Percentiles rank a stretch among this genome's conserved stretches.
Evolutionary conservation across 2,329 filamentous ascomycete species (phyloP).

Genomic region (Davidsoniella neocaledoniae): DNA sequence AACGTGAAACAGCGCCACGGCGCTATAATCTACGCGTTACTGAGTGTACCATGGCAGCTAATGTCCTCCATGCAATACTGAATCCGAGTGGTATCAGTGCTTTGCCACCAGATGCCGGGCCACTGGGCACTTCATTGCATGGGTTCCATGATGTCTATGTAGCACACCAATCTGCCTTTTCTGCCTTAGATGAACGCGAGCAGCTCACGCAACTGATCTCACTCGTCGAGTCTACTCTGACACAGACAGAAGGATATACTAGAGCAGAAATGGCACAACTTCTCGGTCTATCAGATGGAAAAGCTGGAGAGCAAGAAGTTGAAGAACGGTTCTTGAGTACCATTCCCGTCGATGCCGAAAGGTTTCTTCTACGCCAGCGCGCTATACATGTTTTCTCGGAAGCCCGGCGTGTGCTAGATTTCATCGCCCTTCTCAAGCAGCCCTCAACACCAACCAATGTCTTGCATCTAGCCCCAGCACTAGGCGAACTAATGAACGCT

Average conservation of each 20-base stretch:
- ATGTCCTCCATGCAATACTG: slow-evolving; percentile 39
- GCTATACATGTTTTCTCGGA: slow-evolving; percentile 85
- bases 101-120: slow-evolving; percentile 63
- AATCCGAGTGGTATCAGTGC: slow-evolving; percentile 38
- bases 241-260: slow-evolving; percentile 70
- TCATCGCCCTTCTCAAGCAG: slow-evolving; percentile 56
- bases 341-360: slow-evolving; percentile 76
- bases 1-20: slow-evolving; percentile 80
- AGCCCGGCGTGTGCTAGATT: slow-evolving; percentile 68
- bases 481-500: slow-evolving; percentile 74
- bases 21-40: slow-evolving; percentile 96
- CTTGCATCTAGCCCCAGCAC: slow-evolving; percentile 42
- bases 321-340: slow-evolving; percentile 57
- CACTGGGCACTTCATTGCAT: slow-evolving; percentile 65
- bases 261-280: slow-evolving; percentile 64
- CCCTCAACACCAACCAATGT: slow-evolving; percentile 34
- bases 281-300: slow-evolving; percentile 47
- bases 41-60: slow-evolving; percentile 79
- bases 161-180: slow-evolving; percentile 26
- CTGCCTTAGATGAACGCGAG: slow-evolving; percentile 16
- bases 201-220: slow-evolving; percentile 17
- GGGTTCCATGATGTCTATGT: slow-evolving; percentile 81
- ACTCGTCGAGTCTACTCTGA: slow-evolving; percentile 43
- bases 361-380: slow-evolving; percentile 74
- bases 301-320: slow-evolving; percentile 42